Base-by-base conservation (phyloP, 345 rosid species). In the Reutealis trisperma region DNA sequence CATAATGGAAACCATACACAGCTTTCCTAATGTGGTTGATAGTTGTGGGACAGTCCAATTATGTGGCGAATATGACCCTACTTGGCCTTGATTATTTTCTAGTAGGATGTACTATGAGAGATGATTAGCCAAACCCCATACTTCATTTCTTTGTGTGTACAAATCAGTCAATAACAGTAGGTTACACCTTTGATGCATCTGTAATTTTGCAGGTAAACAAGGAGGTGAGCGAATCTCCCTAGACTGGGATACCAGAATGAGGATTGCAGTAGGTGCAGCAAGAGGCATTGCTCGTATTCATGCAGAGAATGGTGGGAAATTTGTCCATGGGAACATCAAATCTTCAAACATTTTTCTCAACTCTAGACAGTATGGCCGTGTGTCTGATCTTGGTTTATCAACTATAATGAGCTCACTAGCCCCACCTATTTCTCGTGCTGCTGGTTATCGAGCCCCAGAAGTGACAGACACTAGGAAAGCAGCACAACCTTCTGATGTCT, bases 391-490 rank as follows among this genome's bases (percentile, higher is more conserved):
- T 12, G 99, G 98, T 9, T 86, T 93, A 30, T 85, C 97, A 9
- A 80, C 96, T 2, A 87, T 96, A n/a, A 96, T 90, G 89, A 87
- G 88, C 72, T 66, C 97, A 21, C 83, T 94, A 42, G 86, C 95
- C 73, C 91, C 91, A 42, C 93, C 96, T 1, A 82, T 94, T 45
- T 87, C 97, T 14, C 91, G 99, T 16, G 97, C 94, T 67, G 95
- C 98, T 68, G 99, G 99, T 74, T 94, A 91, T 78, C 89, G 94
- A 8, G 97, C 98, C 13, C 99, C 98, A 0, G 97, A 96, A 84
- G 95, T 96, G 77, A 85, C 93, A 0, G 98, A 96, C 84, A 92
- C 98, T 10, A 82, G 98, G 62, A 96, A 94, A 80, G 93, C 99
- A 63, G 89, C 91, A 57, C 99, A 94, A 59, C 75, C 97, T 44